Conservation (phyloP, 148 eudicot species). For the Arbutus unedo region DNA sequence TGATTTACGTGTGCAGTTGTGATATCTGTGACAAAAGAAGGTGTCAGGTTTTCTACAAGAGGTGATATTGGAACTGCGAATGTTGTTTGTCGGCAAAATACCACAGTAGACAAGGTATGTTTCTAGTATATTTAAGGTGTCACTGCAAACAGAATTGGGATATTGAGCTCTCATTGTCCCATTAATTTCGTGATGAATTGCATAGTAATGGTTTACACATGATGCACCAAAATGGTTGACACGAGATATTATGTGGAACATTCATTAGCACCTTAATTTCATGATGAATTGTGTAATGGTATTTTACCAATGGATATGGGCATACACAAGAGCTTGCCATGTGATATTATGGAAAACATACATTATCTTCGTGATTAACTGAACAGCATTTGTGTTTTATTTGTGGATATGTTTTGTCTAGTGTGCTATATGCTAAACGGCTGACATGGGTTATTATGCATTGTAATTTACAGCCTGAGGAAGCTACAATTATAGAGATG, state of each 20-base stretch:
- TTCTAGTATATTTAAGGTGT: neutral
- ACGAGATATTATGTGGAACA: neutral
- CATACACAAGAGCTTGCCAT: neutral
- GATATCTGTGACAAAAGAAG: constrained; percentile 64
- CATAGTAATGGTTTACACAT: neutral
- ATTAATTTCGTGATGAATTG: neutral
- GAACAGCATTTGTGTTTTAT: neutral
- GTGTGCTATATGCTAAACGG: neutral
- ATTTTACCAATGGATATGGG: neutral
- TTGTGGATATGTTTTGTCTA: neutral
- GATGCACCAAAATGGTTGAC: neutral
- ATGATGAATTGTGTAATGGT: neutral
- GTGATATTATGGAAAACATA: neutral
- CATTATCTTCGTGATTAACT: neutral
- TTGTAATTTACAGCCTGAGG: constrained; percentile 51
- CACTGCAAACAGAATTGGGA: neutral
- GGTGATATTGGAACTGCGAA: constrained; percentile 73
- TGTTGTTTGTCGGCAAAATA: constrained; percentile 48
- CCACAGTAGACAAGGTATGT: constrained; percentile 53
- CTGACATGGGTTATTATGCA: neutral
- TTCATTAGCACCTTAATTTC: neutral
- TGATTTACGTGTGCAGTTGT: constrained; percentile 34
- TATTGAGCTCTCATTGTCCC: neutral
- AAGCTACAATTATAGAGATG: constrained; percentile 53
- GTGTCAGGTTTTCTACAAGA: constrained; percentile 57